Base-by-base conservation (phyloP, 2,329 filamentous ascomycete species). In the Colletotrichum tofieldiae region DNA sequence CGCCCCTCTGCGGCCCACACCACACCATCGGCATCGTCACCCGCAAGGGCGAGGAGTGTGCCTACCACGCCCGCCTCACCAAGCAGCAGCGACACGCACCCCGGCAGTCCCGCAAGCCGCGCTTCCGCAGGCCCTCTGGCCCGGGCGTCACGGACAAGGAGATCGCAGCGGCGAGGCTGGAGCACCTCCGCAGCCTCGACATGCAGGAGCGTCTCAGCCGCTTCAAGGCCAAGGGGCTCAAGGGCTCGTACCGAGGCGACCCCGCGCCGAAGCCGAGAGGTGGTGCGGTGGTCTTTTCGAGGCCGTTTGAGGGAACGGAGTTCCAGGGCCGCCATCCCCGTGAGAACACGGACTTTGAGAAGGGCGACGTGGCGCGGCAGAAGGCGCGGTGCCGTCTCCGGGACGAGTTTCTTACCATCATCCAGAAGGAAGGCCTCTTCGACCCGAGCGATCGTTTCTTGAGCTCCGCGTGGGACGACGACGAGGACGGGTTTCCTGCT, bases 21-120 rank as follows among this genome's bases (percentile, higher is more conserved):
- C 23, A 54, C 29, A n/a, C 20, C 18, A 12, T 51, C 65, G 54
- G 41, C 35, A 54, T 72, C 67, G 26, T 67, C 62, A 43, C 16
- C 20, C 65, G 54, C 16, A 14, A 62, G 35, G 56, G 37, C 29
- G 56, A 45, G 5, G 37, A 29, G 14, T 73, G 71, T 62, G 26
- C 11, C 37, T 71, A 73, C 56, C 71, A 73, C 62, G 5, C 37
- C 41, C 26, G 41, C 35, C 32, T 71, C 18, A 29, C 47, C 18
- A 29, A 41, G 5, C 35, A 49, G 7, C 47, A 39, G 8, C 43
- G 14, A n/a, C 20, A 23, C 11, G 26, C 26, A 12, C 54, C 37
- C 8, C 7, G 20, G 12, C 41, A 9, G 58, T 26, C 45, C 12
- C 47, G 54, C 35, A 63, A 26, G 35, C 35, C 55, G 18, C n/a